Evolutionary conservation across 306 rosid genomes (phyloP), one percentile per base, ranked within the genome.

Genomic region (Biancaea sappan): DNA sequence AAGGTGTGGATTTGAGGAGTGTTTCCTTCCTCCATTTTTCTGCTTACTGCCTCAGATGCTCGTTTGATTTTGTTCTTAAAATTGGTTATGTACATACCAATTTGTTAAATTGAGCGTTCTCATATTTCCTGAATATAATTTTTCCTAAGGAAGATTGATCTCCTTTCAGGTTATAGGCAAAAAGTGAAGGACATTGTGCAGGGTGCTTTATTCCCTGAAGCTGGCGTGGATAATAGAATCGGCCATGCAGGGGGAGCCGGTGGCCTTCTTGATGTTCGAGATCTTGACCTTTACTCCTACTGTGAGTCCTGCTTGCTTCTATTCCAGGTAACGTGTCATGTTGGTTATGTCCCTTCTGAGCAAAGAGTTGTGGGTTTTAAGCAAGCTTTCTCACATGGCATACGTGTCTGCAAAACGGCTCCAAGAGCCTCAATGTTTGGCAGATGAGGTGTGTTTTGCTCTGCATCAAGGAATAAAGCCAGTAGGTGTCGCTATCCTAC

Each of bases 301-400:
- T 95, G 99, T 5, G 99, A 95, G 78, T 92, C 98, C 8, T 95
- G 99, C 84, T 76, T 95, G 88, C 96, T 95, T 73, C 99, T 97
- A 5, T 92, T 95, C 81, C 96, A 88, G 83, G 91, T 90, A 51
- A 92, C 85, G 71, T 92, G 97, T 75, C 99, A 95, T 72, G 93
- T 92, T 43, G 98, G 97, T 35, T 95, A 95, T 77, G 92, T 95
- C 63, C 95, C 99, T 54, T 87, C 91, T 19, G 87, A 91, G 35
- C 91, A 86, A 73, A 84, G 90, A 72, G 98, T 95, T 62, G 90
- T 95, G 0, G 97, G 99, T 64, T 78, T n/a, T 95, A 81, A 95
- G 99, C 86, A 95, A 95, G 77, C 93, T 92, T 59, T 88, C 96
- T 58, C 91, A 98, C 32, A 97, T 86, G 10, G 81, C 97, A 41